These are phyloP conservation scores for Phytophthora palmivora DNA, from an alignment of 352 stramenopile species.

Conservation along the genomic window DNA sequence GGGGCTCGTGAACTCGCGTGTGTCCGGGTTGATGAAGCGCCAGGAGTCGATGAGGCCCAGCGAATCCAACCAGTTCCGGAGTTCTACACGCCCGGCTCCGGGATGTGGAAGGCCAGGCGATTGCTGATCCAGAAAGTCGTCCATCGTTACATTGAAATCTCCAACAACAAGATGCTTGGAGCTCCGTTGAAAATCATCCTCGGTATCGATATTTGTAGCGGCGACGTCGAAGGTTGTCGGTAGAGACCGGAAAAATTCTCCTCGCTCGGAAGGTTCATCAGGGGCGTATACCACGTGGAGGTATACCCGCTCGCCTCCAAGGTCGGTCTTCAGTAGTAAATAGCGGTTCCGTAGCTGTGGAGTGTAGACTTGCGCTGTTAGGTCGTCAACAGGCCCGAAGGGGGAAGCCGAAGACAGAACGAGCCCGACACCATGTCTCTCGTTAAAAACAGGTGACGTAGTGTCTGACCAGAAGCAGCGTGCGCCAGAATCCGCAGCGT, in stretches of 20 bases:
- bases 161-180: constrained; percentile 2
- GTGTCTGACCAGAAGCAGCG: constrained; percentile 26
- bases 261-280: background rate
- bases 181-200: background rate
- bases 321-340: too few relatives aligned
- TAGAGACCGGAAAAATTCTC: constrained; percentile 8
- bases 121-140: constrained; percentile 4
- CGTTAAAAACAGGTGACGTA: constrained; percentile 18
- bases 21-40: constrained; percentile 11
- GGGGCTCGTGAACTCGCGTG: constrained; percentile 11
- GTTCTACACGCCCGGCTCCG: background rate
- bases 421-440: constrained; percentile 13
- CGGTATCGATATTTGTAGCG: background rate
- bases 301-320: background rate
- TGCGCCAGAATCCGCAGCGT: constrained; percentile 16
- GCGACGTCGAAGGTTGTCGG: constrained; percentile 1
- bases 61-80: constrained; percentile 16
- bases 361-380: too few relatives aligned
- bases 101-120: background rate
- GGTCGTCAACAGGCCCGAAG: too few relatives aligned
- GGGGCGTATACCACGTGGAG: constrained; percentile 24
- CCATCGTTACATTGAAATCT: constrained; percentile 18
- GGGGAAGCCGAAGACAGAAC: too few relatives aligned
- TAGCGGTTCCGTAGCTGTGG: too few relatives aligned
- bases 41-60: constrained; percentile 19